Conservation (phyloP, 2,329 filamentous ascomycete species). For the Pestalotiopsis sp. region DNA sequence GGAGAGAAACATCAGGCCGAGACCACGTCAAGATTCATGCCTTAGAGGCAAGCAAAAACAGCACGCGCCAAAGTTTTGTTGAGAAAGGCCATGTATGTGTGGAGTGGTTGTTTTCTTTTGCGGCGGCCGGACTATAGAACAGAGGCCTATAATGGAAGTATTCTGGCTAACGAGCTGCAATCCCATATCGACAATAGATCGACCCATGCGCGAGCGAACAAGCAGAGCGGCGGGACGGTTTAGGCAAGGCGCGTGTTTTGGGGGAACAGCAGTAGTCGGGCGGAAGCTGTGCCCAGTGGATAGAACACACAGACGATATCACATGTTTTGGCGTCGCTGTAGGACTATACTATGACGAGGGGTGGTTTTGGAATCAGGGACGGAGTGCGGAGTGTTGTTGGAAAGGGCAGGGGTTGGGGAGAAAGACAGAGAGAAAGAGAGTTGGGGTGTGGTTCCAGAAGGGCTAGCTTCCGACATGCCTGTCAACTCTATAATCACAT, state of each 20-base stretch:
- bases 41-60: not conserved
- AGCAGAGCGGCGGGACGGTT: not conserved
- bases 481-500: constrained; percentile 13
- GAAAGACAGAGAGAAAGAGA: not conserved
- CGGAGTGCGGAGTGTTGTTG: not conserved
- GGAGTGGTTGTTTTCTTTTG: not conserved
- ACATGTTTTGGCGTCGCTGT: not conserved
- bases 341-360: not conserved
- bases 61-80: not conserved
- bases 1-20: not conserved
- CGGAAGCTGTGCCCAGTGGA: not conserved
- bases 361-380: not conserved
- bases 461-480: not conserved
- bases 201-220: not conserved
- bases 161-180: not conserved
- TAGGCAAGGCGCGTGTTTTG: not conserved
- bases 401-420: not conserved
- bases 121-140: not conserved
- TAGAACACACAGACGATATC: not conserved
- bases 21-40: not conserved
- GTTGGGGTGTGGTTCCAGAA: not conserved
- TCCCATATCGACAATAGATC: constrained; percentile 1
- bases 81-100: not conserved
- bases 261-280: not conserved
- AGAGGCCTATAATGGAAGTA: not conserved